Evolutionary conservation across 768 basidiomycete genomes (phyloP).

Genomic region (Lactifluus volemus): DNA sequence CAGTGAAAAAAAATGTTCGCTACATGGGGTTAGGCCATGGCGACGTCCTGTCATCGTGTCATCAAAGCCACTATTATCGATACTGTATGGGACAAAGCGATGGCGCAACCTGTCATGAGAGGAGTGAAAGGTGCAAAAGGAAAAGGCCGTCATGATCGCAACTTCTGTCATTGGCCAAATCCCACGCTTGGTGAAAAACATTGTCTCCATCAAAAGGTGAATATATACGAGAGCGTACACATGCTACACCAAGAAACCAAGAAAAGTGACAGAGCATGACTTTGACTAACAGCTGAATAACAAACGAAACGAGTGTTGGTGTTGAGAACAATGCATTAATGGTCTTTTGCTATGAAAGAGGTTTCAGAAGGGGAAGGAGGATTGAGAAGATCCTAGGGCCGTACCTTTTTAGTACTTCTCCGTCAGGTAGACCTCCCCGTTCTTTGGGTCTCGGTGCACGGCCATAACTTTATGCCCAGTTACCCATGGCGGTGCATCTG

Average conservation of each 20-base stretch:
- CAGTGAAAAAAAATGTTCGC: neutral
- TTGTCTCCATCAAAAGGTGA: neutral
- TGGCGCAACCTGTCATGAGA: neutral
- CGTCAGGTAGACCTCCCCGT: slow-evolving; percentile 5
- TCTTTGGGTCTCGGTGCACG: neutral
- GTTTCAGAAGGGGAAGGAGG: neutral
- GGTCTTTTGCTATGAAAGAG: neutral
- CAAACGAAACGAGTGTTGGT: neutral
- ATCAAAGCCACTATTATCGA: neutral
- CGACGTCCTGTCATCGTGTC: neutral
- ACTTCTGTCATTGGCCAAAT: no score
- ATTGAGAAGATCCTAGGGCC: neutral
- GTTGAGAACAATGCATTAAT: neutral
- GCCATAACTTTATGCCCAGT: slow-evolving; percentile 10
- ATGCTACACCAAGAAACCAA: neutral
- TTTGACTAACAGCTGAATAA: neutral
- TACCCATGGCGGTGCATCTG: slow-evolving; percentile 15
- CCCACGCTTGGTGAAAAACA: neutral
- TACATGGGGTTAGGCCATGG: neutral
- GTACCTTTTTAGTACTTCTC: slow-evolving; percentile 11
- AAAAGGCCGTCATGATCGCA: neutral
- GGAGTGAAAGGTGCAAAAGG: neutral
- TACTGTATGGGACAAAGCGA: neutral
- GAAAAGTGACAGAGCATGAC: no score
- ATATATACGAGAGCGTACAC: neutral